These are phyloP conservation scores for Capsaspora owczarzaki DNA, from an alignment of 78 protist species.

Conservation along the genomic window DNA sequence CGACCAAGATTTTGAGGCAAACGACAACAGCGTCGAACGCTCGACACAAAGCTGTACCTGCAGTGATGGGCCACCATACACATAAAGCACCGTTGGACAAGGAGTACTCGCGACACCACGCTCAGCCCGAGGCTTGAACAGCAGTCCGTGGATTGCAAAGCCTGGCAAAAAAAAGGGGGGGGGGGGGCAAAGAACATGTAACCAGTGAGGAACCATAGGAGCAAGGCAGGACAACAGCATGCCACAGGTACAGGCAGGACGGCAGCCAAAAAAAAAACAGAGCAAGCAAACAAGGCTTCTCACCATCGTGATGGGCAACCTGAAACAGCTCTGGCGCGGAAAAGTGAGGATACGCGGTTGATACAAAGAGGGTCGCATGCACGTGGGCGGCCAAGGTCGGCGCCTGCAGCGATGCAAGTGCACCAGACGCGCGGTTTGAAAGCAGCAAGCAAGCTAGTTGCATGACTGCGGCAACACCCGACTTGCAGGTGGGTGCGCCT, in stretches of 20 bases:
- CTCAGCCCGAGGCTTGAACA: background rate
- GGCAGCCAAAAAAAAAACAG: background rate
- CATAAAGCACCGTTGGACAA: background rate
- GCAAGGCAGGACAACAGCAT: too few relatives aligned
- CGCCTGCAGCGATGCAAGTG: background rate
- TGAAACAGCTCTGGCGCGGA: background rate
- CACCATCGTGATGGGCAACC: too few relatives aligned
- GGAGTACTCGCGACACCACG: background rate
- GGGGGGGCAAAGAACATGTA: background rate
- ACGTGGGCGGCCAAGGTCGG: background rate
- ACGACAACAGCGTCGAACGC: background rate
- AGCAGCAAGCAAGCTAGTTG: background rate
- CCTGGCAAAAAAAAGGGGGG: too few relatives aligned
- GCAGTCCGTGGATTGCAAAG: background rate
- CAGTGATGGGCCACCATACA: background rate
- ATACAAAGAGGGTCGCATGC: background rate
- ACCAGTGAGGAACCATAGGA: background rate
- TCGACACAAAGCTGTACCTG: background rate
- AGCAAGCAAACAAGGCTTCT: background rate
- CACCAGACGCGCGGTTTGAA: background rate
- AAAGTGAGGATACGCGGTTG: background rate
- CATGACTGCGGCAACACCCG: background rate
- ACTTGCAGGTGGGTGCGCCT: too few relatives aligned
- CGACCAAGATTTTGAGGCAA: background rate
- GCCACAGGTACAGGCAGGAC: too few relatives aligned